Conservation (phyloP, 805 yeast genomes). For the Myxozyma melibiosi region DNA sequence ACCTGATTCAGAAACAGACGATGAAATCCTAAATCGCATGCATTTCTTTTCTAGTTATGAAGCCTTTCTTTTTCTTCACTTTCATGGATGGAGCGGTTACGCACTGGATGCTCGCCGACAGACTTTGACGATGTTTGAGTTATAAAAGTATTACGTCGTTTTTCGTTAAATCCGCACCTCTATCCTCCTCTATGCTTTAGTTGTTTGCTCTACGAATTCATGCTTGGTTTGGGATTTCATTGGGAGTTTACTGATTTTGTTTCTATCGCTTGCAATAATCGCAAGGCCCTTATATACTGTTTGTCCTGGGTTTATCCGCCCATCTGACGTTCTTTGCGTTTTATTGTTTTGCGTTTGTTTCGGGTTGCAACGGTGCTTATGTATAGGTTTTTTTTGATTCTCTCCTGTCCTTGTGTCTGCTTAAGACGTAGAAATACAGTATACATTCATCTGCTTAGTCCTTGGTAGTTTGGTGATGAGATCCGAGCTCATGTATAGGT, state of each 20-base stretch:
- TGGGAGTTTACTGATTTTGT: not conserved
- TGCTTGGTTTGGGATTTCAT: not conserved
- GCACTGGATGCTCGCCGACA: too few relatives aligned
- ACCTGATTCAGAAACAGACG: slow-evolving; percentile 4
- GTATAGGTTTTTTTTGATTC: not conserved
- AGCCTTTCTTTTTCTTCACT: too few relatives aligned
- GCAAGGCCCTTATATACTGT: not conserved
- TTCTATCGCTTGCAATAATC: not conserved
- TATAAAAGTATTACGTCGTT: not conserved
- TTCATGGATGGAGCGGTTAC: too few relatives aligned
- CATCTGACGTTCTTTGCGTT: not conserved
- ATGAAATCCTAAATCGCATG: not conserved
- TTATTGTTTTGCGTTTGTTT: not conserved
- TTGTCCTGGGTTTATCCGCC: not conserved
- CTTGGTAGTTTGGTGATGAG: too few relatives aligned
- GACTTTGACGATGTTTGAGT: not conserved
- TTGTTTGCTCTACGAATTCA: not conserved
- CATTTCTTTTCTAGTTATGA: too few relatives aligned
- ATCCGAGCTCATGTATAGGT: not conserved
- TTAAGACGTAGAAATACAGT: too few relatives aligned
- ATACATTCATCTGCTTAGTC: too few relatives aligned
- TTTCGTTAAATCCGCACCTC: too few relatives aligned
- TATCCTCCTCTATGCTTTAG: too few relatives aligned
- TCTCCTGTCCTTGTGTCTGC: too few relatives aligned
- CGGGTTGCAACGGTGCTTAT: not conserved